Percentiles rank a stretch among this genome's conserved stretches.
Evolutionary conservation across 495 filamentous ascomycete species (phyloP).

Genomic region (Hyphodiscus hymeniophilus): DNA sequence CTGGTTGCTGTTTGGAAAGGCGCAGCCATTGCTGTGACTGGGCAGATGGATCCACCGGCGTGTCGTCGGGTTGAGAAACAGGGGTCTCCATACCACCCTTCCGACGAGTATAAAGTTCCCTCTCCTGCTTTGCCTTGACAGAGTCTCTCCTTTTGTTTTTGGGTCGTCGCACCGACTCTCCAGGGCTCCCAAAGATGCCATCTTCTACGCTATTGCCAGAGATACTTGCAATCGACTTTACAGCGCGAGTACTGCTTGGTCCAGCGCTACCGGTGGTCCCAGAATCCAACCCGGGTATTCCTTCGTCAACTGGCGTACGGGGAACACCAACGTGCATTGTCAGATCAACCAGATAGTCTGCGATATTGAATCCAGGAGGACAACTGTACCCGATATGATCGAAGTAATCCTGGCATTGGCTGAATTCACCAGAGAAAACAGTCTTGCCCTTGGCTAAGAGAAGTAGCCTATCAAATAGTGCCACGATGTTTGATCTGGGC

Average conservation of each 20-base stretch:
- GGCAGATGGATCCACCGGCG: slow-evolving; percentile 40
- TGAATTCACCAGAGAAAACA: slow-evolving; percentile 88
- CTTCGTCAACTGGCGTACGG: slow-evolving; percentile 49
- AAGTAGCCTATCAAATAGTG: slow-evolving; percentile 90
- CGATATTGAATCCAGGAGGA: slow-evolving; percentile 96
- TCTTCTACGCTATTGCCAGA: slow-evolving; percentile 53
- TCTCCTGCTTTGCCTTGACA: slow-evolving; percentile 73
- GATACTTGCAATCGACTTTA: slow-evolving; percentile 82
- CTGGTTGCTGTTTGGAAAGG: slow-evolving; percentile 56
- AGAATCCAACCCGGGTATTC: slow-evolving; percentile 32
- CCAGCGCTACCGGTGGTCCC: slow-evolving; percentile 66
- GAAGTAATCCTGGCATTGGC: slow-evolving; percentile 87
- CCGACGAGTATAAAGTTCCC: slow-evolving; percentile 82
- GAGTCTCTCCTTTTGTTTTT: slow-evolving; percentile 62
- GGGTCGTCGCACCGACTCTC: slow-evolving; percentile 52
- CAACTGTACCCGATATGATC: slow-evolving; percentile 84
- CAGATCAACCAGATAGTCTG: slow-evolving; percentile 92
- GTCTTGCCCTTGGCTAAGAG: slow-evolving; percentile 82
- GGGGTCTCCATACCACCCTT: slow-evolving; percentile 58
- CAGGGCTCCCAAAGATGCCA: slow-evolving; percentile 44
- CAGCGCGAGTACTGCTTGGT: slow-evolving; percentile 81
- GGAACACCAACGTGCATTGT: slow-evolving; percentile 84
- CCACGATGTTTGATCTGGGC: slow-evolving; percentile 98
- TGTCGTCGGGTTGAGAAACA: slow-evolving; percentile 58
- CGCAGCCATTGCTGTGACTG: slow-evolving; percentile 52